Percentiles rank a stretch among this genome's conserved stretches.
Evolutionary conservation across 2,329 filamentous ascomycete species (phyloP).

Genomic region (Colletotrichum zoysiae): DNA sequence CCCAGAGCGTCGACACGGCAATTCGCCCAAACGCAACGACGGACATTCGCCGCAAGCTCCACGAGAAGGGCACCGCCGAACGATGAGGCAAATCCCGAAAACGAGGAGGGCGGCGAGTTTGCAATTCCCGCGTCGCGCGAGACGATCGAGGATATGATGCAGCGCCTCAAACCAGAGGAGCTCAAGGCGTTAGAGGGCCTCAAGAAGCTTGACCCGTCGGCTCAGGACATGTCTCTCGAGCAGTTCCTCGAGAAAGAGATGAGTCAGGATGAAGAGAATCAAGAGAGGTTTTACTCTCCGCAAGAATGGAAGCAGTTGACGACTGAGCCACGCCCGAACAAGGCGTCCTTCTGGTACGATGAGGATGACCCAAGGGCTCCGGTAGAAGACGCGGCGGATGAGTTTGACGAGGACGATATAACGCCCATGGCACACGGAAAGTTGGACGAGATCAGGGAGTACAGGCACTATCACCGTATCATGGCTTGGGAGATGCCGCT

Average conservation of each 20-base stretch:
- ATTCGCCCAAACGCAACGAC: constrained; percentile 37
- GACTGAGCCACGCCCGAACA: constrained; percentile 49
- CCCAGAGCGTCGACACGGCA: constrained; percentile 25
- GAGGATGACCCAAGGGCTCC: constrained; percentile 62
- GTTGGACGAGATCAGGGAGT: constrained; percentile 87
- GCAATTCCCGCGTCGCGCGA: constrained; percentile 2
- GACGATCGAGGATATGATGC: constrained; percentile 36
- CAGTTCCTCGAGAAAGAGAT: constrained; percentile 31
- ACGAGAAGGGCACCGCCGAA: constrained; percentile 44
- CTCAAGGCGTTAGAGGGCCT: constrained; percentile 48
- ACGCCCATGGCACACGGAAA: constrained; percentile 86
- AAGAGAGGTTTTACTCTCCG: constrained; percentile 33
- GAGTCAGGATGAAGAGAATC: constrained; percentile 21
- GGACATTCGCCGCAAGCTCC: constrained; percentile 48
- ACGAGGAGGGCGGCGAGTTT: constrained; percentile 44
- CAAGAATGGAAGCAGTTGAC: constrained; percentile 43
- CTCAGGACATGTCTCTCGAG: constrained; percentile 35
- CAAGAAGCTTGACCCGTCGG: constrained; percentile 47
- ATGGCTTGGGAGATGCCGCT: constrained; percentile 97
- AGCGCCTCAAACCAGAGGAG: constrained; percentile 40
- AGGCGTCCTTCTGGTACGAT: constrained; percentile 62
- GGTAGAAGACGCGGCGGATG: constrained; percentile 65
- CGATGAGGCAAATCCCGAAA: constrained; percentile 23
- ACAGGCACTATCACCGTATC: constrained; percentile 88
- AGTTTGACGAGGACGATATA: constrained; percentile 86